Evolutionary conservation across 352 stramenopile species (phyloP).

Genomic region (Hyaloperonospora brassicae): DNA sequence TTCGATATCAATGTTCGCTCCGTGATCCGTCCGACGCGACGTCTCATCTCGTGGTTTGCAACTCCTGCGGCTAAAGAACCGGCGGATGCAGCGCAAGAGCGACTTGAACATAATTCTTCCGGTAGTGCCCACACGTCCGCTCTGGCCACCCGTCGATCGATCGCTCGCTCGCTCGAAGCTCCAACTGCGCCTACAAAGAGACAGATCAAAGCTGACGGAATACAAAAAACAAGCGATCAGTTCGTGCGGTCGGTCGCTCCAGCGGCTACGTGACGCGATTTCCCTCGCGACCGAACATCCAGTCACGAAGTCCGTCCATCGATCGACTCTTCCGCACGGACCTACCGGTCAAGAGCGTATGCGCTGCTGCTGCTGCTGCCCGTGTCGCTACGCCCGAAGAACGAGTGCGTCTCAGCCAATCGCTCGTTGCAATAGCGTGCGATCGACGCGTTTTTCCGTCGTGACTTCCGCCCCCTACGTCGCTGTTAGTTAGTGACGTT

Average conservation of each 20-base stretch:
- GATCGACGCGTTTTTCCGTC: slow-evolving; percentile 1
- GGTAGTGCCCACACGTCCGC: background rate
- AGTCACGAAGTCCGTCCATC: slow-evolving; percentile 4
- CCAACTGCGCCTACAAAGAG: slow-evolving; percentile 5
- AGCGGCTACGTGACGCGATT: background rate
- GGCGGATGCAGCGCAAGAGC: slow-evolving; percentile 30
- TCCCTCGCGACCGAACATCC: background rate
- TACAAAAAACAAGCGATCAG: slow-evolving; percentile 6
- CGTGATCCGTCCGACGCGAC: slow-evolving; percentile 19
- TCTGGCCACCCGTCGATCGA: slow-evolving; percentile 1
- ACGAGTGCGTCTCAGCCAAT: slow-evolving; percentile 10
- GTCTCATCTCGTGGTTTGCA: slow-evolving; percentile 15
- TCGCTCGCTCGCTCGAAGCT: background rate
- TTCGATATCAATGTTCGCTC: slow-evolving; percentile 34
- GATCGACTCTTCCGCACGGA: background rate
- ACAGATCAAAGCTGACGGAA: slow-evolving; percentile 1
- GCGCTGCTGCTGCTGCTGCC: too few species aligned
- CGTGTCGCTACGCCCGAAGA: background rate
- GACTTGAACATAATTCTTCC: slow-evolving; percentile 27
- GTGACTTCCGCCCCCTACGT: slow-evolving; percentile 9
- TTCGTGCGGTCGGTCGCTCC: too few species aligned
- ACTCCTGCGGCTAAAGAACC: slow-evolving; percentile 26
- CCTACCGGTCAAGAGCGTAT: too few species aligned
- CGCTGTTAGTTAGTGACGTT: slow-evolving; percentile 13
- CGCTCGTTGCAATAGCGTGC: slow-evolving; percentile 12